phyloP scores from a whole-genome alignment of 2,329 filamentous ascomycete species.

The Aspergillus novoparasiticus region DNA sequence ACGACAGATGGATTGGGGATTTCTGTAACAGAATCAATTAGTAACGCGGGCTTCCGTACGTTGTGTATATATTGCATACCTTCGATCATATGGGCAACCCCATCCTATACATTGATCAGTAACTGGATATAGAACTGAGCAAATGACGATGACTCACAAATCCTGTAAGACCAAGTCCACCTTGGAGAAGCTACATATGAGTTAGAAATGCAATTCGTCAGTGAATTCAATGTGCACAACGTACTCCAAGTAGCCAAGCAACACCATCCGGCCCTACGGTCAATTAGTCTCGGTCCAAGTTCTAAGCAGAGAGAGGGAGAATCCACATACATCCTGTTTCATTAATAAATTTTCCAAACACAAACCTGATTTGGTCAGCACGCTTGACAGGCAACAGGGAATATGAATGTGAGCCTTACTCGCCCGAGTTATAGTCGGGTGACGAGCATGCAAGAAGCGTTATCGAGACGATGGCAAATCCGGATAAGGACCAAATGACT shows the following conservation, averaged over 20 bases:
- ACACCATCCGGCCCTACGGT: conserved; percentile 62
- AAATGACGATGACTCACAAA: conserved; percentile 44
- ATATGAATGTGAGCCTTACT: conserved; percentile 48
- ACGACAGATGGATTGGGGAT: conserved; percentile 52
- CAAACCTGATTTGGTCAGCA: conserved; percentile 31
- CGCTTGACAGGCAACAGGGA: no score
- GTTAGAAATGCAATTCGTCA: conserved; percentile 20
- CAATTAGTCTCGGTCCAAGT: conserved; percentile 17
- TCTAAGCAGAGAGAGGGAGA: not conserved
- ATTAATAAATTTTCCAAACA: conserved; percentile 70
- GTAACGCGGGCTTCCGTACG: not conserved
- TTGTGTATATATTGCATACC: conserved; percentile 19
- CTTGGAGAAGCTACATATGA: conserved; percentile 46
- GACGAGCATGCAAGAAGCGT: conserved; percentile 68
- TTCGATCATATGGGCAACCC: conserved; percentile 57
- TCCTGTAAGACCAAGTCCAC: conserved; percentile 57
- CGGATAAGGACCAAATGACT: conserved; percentile 69
- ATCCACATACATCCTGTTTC: conserved; percentile 58
- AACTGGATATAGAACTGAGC: not conserved
- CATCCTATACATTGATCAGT: conserved; percentile 29
- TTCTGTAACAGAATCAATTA: conserved; percentile 30
- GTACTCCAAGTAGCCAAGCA: conserved; percentile 48
- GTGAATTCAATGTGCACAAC: conserved; percentile 11
- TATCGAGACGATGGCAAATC: conserved; percentile 71
- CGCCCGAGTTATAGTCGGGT: conserved; percentile 64